Evolutionary conservation across 306 rosid species (phyloP), one percentile per base, ranked within the genome.

Genomic region (Rubus idaeus): DNA sequence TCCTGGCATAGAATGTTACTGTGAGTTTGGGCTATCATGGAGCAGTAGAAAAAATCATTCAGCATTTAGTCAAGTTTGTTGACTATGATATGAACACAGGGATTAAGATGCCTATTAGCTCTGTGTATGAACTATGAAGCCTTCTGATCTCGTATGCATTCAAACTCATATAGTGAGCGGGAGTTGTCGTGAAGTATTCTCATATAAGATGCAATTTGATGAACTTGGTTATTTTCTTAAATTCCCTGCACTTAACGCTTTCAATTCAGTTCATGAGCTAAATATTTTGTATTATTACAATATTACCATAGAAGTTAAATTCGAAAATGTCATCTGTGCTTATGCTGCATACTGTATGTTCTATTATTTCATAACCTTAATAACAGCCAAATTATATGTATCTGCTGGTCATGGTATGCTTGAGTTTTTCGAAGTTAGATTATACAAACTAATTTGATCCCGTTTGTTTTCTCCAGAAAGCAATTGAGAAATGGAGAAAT

Each of bases 401-500:
- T 69, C 3, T 23, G 35, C 35, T 69, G 11, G 73, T 46, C 23
- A 23, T 49, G 39, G 14, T 8, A 44, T 68, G 18, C 73, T 26
- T 8, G 35, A 14, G 56, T 9, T 26, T 18, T 68, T 68, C 11
- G 16, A 50, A 62, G 7, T 37, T 17, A 40, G 49, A 51, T 17
- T 20, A n/a, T 70, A 6, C 11, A 50, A 30, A 52, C 40, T 52
- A 5, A 51, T 5, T 51, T 40, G 64, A 18, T 37, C 11, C 73
- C 16, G 1, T 52, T 39, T 44, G 9, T 56, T 17, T 37, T 52
- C 16, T 11, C 3, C 65, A 53, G 64, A 40, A 51, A 71, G 35
- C 62, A 39, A 50, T 18, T 53, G 23, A 71, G 64, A 71, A 79
- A 89, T 87, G 91, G 97, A 91, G 78, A 91, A 88, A 51, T 89